phyloP scores from a whole-genome alignment of 1,284 basidiomycete species.

The Chalciporus sp. region DNA sequence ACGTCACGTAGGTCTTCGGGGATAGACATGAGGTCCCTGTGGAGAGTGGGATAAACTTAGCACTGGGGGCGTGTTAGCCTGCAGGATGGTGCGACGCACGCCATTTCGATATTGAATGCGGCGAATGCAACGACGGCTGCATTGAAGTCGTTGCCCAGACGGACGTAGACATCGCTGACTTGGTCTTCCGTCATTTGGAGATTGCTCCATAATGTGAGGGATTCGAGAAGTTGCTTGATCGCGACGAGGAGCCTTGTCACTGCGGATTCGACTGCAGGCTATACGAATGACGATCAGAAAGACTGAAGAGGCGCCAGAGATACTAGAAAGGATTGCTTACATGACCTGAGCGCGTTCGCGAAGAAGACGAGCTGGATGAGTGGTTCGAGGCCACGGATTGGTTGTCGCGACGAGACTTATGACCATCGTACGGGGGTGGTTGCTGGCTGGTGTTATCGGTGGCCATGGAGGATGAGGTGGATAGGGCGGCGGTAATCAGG shows the following conservation, averaged over 20 bases:
- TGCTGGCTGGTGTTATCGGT: slow-evolving; percentile 15
- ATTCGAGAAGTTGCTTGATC: slow-evolving; percentile 93
- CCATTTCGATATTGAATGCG: slow-evolving; percentile 87
- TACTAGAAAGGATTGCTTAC: slow-evolving; percentile 21
- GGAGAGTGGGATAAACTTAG: slow-evolving; percentile 11
- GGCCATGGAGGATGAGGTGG: slow-evolving; percentile 18
- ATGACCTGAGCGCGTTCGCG: slow-evolving; percentile 29
- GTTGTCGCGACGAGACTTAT: slow-evolving; percentile 48
- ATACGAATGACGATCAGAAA: slow-evolving; percentile 1
- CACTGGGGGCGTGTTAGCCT: slow-evolving; percentile 9
- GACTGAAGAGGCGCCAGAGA: background rate
- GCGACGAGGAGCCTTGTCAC: slow-evolving; percentile 94
- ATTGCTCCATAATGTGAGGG: slow-evolving; percentile 88
- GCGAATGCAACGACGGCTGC: slow-evolving; percentile 89
- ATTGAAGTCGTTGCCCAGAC: slow-evolving; percentile 97
- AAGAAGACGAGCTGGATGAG: slow-evolving; percentile 34
- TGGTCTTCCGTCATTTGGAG: slow-evolving; percentile 75
- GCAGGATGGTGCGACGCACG: slow-evolving; percentile 54
- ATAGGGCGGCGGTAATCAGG: background rate
- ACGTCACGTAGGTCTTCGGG: slow-evolving; percentile 89
- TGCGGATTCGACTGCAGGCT: slow-evolving; percentile 86
- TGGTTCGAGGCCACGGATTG: slow-evolving; percentile 44
- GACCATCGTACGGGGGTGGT: slow-evolving; percentile 28
- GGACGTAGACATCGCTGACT: slow-evolving; percentile 97
- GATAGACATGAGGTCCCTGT: slow-evolving; percentile 85